Evolutionary conservation across 2,329 filamentous ascomycete genomes (phyloP).

Genomic region (Diaporthe ilicicola): DNA sequence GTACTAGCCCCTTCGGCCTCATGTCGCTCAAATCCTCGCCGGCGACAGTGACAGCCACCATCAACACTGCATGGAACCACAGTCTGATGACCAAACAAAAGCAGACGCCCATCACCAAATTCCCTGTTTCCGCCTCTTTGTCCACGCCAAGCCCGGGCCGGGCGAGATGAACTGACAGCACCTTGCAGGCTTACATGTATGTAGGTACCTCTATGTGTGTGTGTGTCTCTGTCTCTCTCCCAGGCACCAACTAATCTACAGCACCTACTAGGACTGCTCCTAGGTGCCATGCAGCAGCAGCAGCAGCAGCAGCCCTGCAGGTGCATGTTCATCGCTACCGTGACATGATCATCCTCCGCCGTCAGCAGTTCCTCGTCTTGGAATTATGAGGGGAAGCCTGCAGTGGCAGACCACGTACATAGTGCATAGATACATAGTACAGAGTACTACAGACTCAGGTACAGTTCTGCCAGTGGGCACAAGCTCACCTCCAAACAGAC

Average conservation of each 20-base stretch:
- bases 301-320: not conserved
- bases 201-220: not conserved
- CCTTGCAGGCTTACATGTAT: not conserved
- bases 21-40: slow-evolving; percentile 17
- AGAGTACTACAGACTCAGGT: not conserved
- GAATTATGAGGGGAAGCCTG: slow-evolving; percentile 26
- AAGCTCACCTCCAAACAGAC: slow-evolving; percentile 1
- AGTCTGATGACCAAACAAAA: not conserved
- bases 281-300: not conserved
- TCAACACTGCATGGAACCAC: not conserved
- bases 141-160: slow-evolving; percentile 3
- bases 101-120: not conserved
- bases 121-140: not conserved
- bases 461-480: not conserved
- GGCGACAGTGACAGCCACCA: not conserved
- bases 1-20: slow-evolving; percentile 3
- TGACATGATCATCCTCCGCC: slow-evolving; percentile 16
- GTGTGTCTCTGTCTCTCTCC: not conserved
- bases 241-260: not conserved
- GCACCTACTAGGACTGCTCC: not conserved
- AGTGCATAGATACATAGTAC: not conserved
- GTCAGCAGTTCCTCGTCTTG: slow-evolving; percentile 8
- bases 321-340: not conserved
- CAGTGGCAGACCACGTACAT: slow-evolving; percentile 5
- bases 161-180: not conserved